Evolutionary conservation across 495 filamentous ascomycete species (phyloP).

Genomic region (Penicillium diatomitis): DNA sequence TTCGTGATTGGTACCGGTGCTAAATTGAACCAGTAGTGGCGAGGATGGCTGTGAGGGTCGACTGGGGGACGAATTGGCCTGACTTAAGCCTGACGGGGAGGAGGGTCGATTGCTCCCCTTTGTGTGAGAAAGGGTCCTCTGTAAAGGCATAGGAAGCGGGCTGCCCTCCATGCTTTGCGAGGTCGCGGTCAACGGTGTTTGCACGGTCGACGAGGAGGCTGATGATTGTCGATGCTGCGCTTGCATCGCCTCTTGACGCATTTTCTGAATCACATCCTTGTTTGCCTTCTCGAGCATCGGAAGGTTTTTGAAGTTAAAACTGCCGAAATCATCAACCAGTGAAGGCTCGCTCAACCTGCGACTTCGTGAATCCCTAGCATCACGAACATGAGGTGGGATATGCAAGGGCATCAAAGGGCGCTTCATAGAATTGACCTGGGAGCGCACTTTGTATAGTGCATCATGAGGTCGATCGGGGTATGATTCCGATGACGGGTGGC

Average conservation of each 20-base stretch:
- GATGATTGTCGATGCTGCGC: constrained; percentile 41
- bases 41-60: constrained; percentile 89
- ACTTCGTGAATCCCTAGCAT: constrained; percentile 64
- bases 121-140: constrained; percentile 71
- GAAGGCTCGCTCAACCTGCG: constrained; percentile 87
- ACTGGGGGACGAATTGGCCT: constrained; percentile 77
- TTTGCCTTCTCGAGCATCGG: constrained; percentile 96
- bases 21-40: constrained; percentile 85
- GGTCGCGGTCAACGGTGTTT: constrained; percentile 33
- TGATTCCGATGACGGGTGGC: constrained; percentile 46
- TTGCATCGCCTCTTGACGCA: constrained; percentile 79
- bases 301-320: constrained; percentile 93
- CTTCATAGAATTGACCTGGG: constrained; percentile 75
- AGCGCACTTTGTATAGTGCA: constrained; percentile 80
- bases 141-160: constrained; percentile 72
- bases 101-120: constrained; percentile 67
- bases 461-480: constrained; percentile 79
- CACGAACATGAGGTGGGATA: constrained; percentile 91
- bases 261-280: constrained; percentile 94
- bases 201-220: constrained; percentile 13
- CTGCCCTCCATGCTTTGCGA: constrained; percentile 74
- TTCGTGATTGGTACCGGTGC: constrained; percentile 64
- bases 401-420: constrained; percentile 88
- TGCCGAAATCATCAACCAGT: constrained; percentile 84
- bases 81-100: constrained; percentile 72